Base-by-base conservation (phyloP, 2,329 filamentous ascomycete genomes). In the Tolypocladium paradoxum region DNA sequence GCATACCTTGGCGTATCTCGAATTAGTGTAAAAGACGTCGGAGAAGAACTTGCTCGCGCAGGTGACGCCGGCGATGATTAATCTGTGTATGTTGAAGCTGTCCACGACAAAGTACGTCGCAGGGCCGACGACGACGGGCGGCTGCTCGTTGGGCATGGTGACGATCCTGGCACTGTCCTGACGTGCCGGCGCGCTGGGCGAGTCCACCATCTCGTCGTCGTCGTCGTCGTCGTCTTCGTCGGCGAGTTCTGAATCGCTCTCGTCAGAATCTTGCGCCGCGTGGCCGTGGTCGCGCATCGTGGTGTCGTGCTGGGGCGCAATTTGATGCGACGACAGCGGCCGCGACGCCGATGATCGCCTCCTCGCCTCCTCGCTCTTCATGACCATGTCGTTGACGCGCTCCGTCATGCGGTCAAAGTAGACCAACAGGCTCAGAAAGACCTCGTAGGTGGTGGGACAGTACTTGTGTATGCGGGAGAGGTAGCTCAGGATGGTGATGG, bases 401-500 rank as follows among this genome's bases (percentile, higher is more conserved):
- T 97, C 93, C 45, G 92, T 96, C 93, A 99, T 99, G 57, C 93
- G 87, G 68, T 99, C 93, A 70, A 99, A 99, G 70, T 97, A 99
- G 34, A 99, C 91, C 53, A 99, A 73, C 63, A 99, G 72, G 66
- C 91, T 96, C 55, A 99, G 74, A 65, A 99, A 99, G 0, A 99
- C 93, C 70, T 99, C 93, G 67, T 96, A 99, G 0, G 93, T 97
- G 6, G 93, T 97, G 0, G 93, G 93, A 64, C 93, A 99, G 72
- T 99, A 99, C 73, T 96, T 96, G 73, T 99, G 92, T 66, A 99
- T 97, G 55, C 93, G 85, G 62, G 86, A 92, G 51, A 99, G 75
- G 64, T 99, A 99, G 76, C 90, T 97, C 56, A 95, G 76, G 56
- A 99, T 97, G 22, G 91, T 96, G 63, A 99, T 99, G 65, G 88